Base-by-base conservation (phyloP, 441 rosid genomes). In the Gossypium davidsonii region DNA sequence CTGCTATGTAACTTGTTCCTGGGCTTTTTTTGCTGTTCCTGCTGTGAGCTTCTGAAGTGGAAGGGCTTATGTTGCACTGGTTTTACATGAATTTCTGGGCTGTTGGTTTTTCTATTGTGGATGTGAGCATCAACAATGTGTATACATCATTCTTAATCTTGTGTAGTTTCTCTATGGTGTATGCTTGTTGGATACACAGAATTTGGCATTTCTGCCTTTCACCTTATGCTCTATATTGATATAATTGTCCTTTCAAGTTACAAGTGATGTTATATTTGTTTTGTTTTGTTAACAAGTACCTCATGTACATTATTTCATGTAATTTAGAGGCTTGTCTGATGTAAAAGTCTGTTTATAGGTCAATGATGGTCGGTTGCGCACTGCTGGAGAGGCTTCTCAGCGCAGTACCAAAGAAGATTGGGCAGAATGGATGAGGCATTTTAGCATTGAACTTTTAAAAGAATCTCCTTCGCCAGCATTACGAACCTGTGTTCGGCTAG, bases 361-460 rank as follows among this genome's bases (percentile, higher is more conserved):
- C 58, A 96, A 96, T 88, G 97, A 92, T 83, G 90, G 86, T 70
- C 90, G 91, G 61, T 84, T 96, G 71, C 93, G 95, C 67, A 85
- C 97, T 66, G 99, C 99, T 75, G 98, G 99, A 75, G 99, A 96
- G 80, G 99, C 99, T 83, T 96, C 99, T 80, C 98, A 96, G 67
- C 98, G 99, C 74, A 93, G 98, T 75, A 96, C 99, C 59, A 93
- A 90, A 81, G 99, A 96, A 88, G 99, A 96, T 74, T 96, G 99
- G 99, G 98, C 97, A 68, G 99, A 96, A 81, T 96, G 99, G 99
- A 96, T 96, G 99, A 86, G 99, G 85, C 99, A 96, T 87, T 94
- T 96, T 78, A 96, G 99, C 84, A 96, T 96, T 84, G 98, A 96
- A 79, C 93, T 94, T 70, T 82, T 96, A 15, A 93, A 92, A 84